phyloP scores from a whole-genome alignment of 306 rosid species.

The Cicer cuneatum region DNA sequence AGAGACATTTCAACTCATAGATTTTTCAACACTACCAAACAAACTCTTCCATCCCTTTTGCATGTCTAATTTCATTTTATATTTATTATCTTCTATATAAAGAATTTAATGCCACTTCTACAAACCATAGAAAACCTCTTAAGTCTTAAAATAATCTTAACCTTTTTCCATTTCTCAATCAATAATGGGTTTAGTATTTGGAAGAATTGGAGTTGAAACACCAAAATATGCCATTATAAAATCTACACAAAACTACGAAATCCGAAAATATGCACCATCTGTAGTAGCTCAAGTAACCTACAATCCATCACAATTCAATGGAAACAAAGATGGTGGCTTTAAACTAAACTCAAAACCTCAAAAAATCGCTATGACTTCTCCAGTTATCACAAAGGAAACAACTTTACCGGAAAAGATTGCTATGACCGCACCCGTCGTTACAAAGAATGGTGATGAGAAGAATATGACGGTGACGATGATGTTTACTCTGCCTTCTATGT shows the following conservation, averaged over 20 bases:
- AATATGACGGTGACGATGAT: constrained; percentile 70
- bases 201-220: constrained; percentile 71
- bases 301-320: constrained; percentile 75
- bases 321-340: constrained; percentile 86
- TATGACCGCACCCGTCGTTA: constrained; percentile 85
- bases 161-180: background rate
- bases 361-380: constrained; percentile 84
- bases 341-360: constrained; percentile 69
- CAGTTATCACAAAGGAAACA: constrained; percentile 66
- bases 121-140: background rate
- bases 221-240: constrained; percentile 60
- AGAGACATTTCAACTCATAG: background rate
- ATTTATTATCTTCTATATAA: background rate
- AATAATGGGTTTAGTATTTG: constrained; percentile 83
- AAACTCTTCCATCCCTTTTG: background rate
- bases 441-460: constrained; percentile 45
- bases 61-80: constrained; percentile 13
- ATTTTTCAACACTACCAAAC: background rate
- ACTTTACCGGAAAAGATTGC: constrained; percentile 57
- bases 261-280: constrained; percentile 65
- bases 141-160: background rate
- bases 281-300: constrained; percentile 80
- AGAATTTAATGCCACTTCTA: background rate
- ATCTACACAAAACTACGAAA: constrained; percentile 67
- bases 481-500: constrained; percentile 68